Percentiles rank a stretch among this genome's conserved stretches.
Evolutionary conservation across 306 rosid species (phyloP).

Genomic region (Gastrolobium bilobum): DNA sequence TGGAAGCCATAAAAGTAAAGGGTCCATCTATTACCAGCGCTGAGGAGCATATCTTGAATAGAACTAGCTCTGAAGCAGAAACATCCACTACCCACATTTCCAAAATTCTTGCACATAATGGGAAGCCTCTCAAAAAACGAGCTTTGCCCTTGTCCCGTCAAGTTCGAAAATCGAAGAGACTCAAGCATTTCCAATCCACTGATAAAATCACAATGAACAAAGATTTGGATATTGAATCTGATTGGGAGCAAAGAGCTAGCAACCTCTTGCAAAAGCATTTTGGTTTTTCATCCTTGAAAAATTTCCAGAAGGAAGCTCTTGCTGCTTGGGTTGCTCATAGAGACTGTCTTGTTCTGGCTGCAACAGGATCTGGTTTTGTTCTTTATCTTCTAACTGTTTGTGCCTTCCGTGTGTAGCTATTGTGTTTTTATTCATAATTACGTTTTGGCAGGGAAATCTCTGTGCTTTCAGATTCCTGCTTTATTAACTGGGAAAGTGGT

Average conservation of each 20-base stretch:
- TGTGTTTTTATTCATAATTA: slow-evolving; percentile 35
- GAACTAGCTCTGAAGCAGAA: neutral
- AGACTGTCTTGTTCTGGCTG: slow-evolving; percentile 91
- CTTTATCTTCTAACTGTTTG: slow-evolving; percentile 28
- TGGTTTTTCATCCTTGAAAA: slow-evolving; percentile 69
- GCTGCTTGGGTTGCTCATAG: slow-evolving; percentile 71
- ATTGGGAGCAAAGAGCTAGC: slow-evolving; percentile 67
- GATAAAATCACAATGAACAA: slow-evolving; percentile 44
- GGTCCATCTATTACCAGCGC: slow-evolving; percentile 65
- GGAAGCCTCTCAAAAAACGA: slow-evolving; percentile 48
- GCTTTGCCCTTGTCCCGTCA: slow-evolving; percentile 46
- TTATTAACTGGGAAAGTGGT: slow-evolving; percentile 93
- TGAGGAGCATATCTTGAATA: slow-evolving; percentile 62
- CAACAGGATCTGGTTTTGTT: slow-evolving; percentile 88
- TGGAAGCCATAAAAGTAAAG: slow-evolving; percentile 60
- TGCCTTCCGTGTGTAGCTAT: slow-evolving; percentile 26
- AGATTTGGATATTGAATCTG: slow-evolving; percentile 47
- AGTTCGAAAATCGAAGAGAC: slow-evolving; percentile 73
- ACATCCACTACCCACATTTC: slow-evolving; percentile 46
- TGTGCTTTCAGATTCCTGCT: slow-evolving; percentile 96
- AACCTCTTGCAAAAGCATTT: slow-evolving; percentile 73
- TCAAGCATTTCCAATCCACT: slow-evolving; percentile 68
- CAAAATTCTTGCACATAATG: slow-evolving; percentile 30
- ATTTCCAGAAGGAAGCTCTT: slow-evolving; percentile 89
- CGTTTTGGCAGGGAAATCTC: slow-evolving; percentile 82